Conservation (phyloP, 768 basidiomycete species). For the Tricholoma terreum region DNA sequence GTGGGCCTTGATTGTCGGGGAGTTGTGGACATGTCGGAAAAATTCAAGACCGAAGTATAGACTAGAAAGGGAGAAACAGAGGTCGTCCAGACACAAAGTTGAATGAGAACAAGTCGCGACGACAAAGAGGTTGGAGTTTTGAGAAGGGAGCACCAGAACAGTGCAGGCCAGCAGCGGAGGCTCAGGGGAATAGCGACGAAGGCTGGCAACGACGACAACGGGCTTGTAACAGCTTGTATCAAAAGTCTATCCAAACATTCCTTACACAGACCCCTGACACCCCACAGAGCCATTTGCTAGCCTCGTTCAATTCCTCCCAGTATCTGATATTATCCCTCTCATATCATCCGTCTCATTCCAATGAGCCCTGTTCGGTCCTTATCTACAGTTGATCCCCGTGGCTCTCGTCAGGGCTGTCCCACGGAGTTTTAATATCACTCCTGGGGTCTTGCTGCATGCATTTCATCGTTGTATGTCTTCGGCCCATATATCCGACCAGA, state of each 20-base stretch:
- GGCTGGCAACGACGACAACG: background rate
- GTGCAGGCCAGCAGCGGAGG: background rate
- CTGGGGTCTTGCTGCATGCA: conserved; percentile 2
- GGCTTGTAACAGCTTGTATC: background rate
- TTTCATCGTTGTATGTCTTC: no score
- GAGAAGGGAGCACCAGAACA: background rate
- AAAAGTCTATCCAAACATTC: conserved; percentile 1
- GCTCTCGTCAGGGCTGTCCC: background rate
- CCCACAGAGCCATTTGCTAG: background rate
- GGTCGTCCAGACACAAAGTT: conserved; percentile 38
- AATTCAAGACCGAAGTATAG: conserved; percentile 28
- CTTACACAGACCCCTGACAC: conserved; percentile 6
- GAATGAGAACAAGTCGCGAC: conserved; percentile 31
- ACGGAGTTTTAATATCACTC: conserved; percentile 3
- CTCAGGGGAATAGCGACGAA: background rate
- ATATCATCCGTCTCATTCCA: background rate
- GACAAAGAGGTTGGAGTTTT: conserved; percentile 15
- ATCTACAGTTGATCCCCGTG: background rate
- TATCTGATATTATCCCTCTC: background rate
- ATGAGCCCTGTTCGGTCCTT: no score
- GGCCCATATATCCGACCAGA: no score
- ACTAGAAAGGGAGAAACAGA: conserved; percentile 25
- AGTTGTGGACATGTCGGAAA: conserved; percentile 55
- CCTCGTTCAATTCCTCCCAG: background rate
- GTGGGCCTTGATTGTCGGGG: conserved; percentile 61